Evolutionary conservation across 108 stramenopile species (phyloP).

Genomic region (Conticribra weissflogii): DNA sequence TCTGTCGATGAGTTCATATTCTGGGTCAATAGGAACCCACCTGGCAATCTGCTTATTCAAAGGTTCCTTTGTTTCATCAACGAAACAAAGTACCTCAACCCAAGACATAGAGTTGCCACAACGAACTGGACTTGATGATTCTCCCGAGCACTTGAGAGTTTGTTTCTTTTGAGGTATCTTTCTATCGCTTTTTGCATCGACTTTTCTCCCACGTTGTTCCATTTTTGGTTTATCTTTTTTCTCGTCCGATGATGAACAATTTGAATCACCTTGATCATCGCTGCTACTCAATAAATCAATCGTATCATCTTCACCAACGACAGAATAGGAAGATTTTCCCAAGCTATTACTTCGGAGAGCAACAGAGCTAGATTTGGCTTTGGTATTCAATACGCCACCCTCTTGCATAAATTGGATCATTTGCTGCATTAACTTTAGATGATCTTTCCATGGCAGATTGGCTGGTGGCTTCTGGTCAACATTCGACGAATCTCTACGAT

Average conservation of each 20-base stretch:
- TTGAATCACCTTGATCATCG: conserved; percentile 6
- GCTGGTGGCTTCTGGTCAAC: conserved; percentile 15
- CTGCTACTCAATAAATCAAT: conserved; percentile 21
- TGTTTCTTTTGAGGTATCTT: neutral
- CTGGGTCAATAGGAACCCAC: conserved; percentile 38
- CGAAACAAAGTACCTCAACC: conserved; percentile 55
- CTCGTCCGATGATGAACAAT: neutral
- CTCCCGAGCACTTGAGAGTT: neutral
- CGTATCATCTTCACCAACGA: too few species aligned
- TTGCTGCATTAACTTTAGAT: conserved; percentile 1
- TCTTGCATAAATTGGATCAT: conserved; percentile 24
- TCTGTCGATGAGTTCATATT: conserved; percentile 43
- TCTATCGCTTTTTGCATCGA: neutral
- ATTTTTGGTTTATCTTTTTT: neutral
- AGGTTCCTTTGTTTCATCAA: conserved; percentile 12
- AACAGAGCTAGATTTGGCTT: too few species aligned
- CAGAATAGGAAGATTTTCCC: too few species aligned
- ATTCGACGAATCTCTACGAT: conserved; percentile 2
- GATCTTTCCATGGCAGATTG: neutral
- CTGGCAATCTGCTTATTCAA: conserved; percentile 8
- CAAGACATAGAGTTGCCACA: conserved; percentile 21
- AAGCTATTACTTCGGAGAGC: neutral
- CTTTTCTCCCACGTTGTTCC: neutral
- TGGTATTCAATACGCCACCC: conserved; percentile 15
- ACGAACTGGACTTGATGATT: neutral